Percentiles rank a stretch among this genome's conserved stretches.
Conservation (phyloP, 192 early-diverging fungal genomes). For the Cetraspora pellucida region DNA sequence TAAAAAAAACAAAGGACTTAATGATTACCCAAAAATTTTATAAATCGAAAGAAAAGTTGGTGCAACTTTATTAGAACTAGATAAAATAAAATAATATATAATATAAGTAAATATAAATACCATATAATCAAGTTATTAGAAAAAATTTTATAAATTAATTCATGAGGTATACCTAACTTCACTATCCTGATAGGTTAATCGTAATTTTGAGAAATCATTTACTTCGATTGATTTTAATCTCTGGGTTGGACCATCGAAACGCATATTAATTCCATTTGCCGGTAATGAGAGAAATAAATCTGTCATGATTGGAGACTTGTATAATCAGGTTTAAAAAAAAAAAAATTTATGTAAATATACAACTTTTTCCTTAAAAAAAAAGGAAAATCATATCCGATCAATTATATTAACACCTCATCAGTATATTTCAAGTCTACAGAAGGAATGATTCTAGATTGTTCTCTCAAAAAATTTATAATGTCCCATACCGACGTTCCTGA, state of each 20-base stretch:
- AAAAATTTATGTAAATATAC: constrained; percentile 8
- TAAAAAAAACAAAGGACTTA: neutral
- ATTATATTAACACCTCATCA: constrained; percentile 53
- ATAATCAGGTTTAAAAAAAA: constrained; percentile 7
- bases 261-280: constrained; percentile 57
- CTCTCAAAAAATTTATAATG: constrained; percentile 55
- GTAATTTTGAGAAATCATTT: constrained; percentile 58
- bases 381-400: neutral
- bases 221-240: constrained; percentile 67
- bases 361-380: neutral
- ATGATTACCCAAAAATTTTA: constrained; percentile 68
- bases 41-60: constrained; percentile 71
- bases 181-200: constrained; percentile 57
- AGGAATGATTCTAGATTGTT: constrained; percentile 53
- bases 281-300: constrained; percentile 47
- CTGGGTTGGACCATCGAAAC: constrained; percentile 60
- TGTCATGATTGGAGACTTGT: constrained; percentile 50
- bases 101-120: neutral
- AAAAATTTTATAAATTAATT: neutral
- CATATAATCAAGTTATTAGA: too few species aligned
- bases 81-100: neutral
- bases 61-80: constrained; percentile 60
- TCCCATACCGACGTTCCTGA: constrained; percentile 66
- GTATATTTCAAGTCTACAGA: constrained; percentile 66
- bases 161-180: constrained; percentile 55